phyloP scores from a whole-genome alignment of 2,329 filamentous ascomycete genomes.

The Dendryphion nanum region DNA sequence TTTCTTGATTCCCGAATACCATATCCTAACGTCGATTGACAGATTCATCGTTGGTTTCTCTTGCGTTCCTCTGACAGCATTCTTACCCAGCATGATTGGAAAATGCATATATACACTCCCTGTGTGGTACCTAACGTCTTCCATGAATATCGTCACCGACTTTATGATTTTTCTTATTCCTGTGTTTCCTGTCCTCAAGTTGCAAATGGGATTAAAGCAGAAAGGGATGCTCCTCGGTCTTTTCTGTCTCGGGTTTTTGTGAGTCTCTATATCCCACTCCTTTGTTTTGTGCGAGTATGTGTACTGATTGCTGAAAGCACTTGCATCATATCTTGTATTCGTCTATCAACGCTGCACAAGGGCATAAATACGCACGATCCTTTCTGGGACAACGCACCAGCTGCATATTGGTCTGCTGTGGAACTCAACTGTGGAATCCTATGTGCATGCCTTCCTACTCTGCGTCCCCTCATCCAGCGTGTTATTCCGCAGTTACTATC shows the following conservation, averaged over 20 bases:
- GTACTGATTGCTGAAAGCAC: slow-evolving; percentile 5
- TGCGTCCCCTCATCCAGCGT: slow-evolving; percentile 13
- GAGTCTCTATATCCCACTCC: too few relatives aligned
- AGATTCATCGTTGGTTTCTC: slow-evolving; percentile 13
- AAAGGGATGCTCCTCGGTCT: slow-evolving; percentile 10
- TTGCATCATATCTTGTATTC: slow-evolving; percentile 15
- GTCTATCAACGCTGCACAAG: slow-evolving; percentile 10
- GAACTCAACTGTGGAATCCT: slow-evolving; percentile 18
- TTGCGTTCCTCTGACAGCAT: slow-evolving; percentile 7
- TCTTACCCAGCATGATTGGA: slow-evolving; percentile 8
- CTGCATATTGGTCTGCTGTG: slow-evolving; percentile 9
- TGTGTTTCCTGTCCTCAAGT: slow-evolving; percentile 9
- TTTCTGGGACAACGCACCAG: slow-evolving; percentile 10
- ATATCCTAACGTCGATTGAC: background rate
- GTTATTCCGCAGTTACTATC: slow-evolving; percentile 10
- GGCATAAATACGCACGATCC: slow-evolving; percentile 7
- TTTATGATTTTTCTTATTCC: slow-evolving; percentile 14
- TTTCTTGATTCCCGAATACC: background rate
- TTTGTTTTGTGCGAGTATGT: too few relatives aligned
- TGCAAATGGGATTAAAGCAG: slow-evolving; percentile 11
- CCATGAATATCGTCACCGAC: slow-evolving; percentile 17
- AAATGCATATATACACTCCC: slow-evolving; percentile 13
- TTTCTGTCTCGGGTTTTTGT: slow-evolving; percentile 17
- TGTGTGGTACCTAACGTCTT: slow-evolving; percentile 9
- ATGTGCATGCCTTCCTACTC: slow-evolving; percentile 17